phyloP scores from a whole-genome alignment of 371 early-diverging fungal species.

The Fennellomyces sp. region DNA sequence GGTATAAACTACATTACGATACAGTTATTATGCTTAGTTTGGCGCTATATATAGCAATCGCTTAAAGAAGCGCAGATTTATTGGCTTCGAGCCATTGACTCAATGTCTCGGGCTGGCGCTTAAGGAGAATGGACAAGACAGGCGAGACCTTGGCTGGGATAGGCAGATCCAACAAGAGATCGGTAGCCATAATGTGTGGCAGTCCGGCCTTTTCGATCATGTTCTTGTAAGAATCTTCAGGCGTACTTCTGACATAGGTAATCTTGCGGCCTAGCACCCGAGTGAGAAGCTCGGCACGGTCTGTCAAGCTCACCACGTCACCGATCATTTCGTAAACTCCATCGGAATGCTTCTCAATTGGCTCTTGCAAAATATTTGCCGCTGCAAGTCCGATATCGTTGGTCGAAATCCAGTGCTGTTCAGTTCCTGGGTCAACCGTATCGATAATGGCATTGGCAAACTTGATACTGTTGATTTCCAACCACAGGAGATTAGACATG shows the following conservation, averaged over 20 bases:
- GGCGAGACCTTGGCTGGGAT: background rate
- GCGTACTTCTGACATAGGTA: slow-evolving; percentile 6
- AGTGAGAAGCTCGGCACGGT: slow-evolving; percentile 14
- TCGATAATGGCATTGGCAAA: slow-evolving; percentile 2
- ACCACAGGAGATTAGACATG: slow-evolving; percentile 26
- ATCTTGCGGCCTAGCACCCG: slow-evolving; percentile 7
- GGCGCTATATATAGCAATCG: no score
- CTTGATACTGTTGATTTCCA: slow-evolving; percentile 6
- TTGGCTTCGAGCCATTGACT: slow-evolving; percentile 2
- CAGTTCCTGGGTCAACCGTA: background rate
- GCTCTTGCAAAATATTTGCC: slow-evolving; percentile 10
- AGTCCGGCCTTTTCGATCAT: background rate
- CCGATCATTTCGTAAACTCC: slow-evolving; percentile 16
- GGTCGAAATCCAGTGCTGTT: slow-evolving; percentile 16
- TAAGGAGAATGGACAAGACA: slow-evolving; percentile 8
- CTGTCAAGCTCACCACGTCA: background rate
- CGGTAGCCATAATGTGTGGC: background rate
- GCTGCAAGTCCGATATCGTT: slow-evolving; percentile 15
- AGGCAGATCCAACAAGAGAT: no score
- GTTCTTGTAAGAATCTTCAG: no score
- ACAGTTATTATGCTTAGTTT: no score
- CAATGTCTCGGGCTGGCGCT: slow-evolving; percentile 7
- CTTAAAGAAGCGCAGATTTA: no score
- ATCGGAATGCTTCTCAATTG: slow-evolving; percentile 15
- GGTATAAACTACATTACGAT: no score